phyloP scores from a whole-genome alignment of 108 stramenopile genomes.

The Nannochloropsis oceanica region DNA sequence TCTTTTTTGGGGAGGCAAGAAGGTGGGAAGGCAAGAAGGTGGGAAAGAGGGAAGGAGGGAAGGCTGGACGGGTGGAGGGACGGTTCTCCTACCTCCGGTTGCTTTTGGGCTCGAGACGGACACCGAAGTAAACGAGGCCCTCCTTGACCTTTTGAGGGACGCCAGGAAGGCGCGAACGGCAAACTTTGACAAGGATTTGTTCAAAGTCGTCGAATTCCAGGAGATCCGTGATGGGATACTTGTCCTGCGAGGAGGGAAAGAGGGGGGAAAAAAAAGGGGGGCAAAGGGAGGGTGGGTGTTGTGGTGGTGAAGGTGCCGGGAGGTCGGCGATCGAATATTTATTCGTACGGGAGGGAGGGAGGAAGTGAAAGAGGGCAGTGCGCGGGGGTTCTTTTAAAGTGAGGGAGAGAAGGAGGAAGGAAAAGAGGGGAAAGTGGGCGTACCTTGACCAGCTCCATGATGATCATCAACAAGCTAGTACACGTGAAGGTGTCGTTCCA shows the following conservation, averaged over 20 bases:
- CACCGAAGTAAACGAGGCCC: background rate
- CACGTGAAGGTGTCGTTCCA: background rate
- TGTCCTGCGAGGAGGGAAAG: background rate
- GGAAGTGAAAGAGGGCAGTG: too few species aligned
- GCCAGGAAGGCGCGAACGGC: background rate
- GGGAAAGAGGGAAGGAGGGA: too few species aligned
- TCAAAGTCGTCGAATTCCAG: background rate
- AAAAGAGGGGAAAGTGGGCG: background rate
- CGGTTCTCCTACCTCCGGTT: background rate
- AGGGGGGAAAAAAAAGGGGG: too few species aligned
- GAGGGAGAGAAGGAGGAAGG: background rate
- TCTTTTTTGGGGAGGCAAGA: too few species aligned
- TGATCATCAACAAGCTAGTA: background rate
- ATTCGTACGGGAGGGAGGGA: too few species aligned
- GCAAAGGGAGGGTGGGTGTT: too few species aligned
- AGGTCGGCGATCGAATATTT: too few species aligned
- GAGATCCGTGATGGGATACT: background rate
- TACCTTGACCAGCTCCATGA: background rate
- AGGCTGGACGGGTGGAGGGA: too few species aligned
- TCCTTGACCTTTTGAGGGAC: background rate
- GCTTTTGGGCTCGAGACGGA: background rate
- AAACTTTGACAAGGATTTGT: background rate
- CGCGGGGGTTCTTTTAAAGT: background rate
- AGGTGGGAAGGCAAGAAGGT: too few species aligned
- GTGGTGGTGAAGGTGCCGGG: too few species aligned